These are phyloP conservation scores for Candida sakaeoensis DNA, from an alignment of 805 yeast species.

Conservation along the genomic window DNA sequence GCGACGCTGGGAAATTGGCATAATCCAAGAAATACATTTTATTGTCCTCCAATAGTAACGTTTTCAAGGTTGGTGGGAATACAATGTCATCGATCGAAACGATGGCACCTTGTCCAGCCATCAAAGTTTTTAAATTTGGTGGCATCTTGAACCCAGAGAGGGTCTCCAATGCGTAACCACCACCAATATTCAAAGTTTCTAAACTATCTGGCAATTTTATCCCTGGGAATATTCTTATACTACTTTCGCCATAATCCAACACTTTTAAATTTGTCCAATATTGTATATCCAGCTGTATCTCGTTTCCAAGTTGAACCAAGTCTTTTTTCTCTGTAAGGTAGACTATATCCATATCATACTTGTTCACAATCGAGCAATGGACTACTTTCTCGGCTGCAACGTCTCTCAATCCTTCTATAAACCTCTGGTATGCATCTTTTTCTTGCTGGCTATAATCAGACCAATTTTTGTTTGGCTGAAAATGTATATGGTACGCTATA, in stretches of 20 bases:
- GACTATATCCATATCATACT: constrained; percentile 30
- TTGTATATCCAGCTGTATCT: constrained; percentile 32
- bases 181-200: constrained; percentile 36
- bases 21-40: constrained; percentile 35
- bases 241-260: constrained; percentile 37
- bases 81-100: constrained; percentile 31
- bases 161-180: constrained; percentile 36
- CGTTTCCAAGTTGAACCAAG: constrained; percentile 29
- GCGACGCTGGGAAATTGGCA: constrained; percentile 33
- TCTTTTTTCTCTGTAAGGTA: constrained; percentile 33
- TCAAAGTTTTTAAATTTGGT: constrained; percentile 21
- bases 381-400: constrained; percentile 25
- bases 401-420: constrained; percentile 20
- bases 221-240: constrained; percentile 36
- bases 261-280: constrained; percentile 31
- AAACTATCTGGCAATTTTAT: constrained; percentile 36
- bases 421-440: constrained; percentile 20
- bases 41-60: constrained; percentile 34
- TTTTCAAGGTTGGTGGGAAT: constrained; percentile 32
- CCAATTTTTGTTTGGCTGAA: constrained; percentile 30
- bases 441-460: constrained; percentile 23
- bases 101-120: constrained; percentile 33
- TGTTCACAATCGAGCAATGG: constrained; percentile 38
- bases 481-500: constrained; percentile 33
- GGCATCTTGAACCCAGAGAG: constrained; percentile 40